phyloP scores from a whole-genome alignment of 2,329 filamentous ascomycete species.

The Ascocoryne sarcoides region DNA sequence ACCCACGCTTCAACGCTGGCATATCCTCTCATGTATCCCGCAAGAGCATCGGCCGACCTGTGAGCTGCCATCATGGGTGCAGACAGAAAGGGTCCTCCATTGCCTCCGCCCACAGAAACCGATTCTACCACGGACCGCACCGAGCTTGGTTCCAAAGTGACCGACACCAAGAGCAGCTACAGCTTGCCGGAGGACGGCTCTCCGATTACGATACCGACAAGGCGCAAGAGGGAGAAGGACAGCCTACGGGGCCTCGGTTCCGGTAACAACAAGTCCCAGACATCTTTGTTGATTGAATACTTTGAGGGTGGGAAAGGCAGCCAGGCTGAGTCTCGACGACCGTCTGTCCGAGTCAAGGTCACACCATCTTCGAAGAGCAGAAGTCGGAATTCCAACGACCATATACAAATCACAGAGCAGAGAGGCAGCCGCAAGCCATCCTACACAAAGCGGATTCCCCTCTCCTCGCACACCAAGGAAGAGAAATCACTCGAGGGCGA shows the following conservation, averaged over 20 bases:
- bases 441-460: slow-evolving; percentile 58
- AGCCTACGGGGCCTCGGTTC: slow-evolving; percentile 33
- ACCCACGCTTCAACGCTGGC: background rate
- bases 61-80: slow-evolving; percentile 27
- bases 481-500: slow-evolving; percentile 40
- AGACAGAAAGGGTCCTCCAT: slow-evolving; percentile 47
- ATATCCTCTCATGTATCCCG: slow-evolving; percentile 20
- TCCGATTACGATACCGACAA: slow-evolving; percentile 84
- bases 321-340: slow-evolving; percentile 44
- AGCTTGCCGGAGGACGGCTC: slow-evolving; percentile 81
- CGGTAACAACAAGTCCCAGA: slow-evolving; percentile 51
- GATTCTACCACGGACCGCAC: slow-evolving; percentile 46
- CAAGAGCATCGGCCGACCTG: slow-evolving; percentile 11
- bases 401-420: slow-evolving; percentile 79
- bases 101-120: slow-evolving; percentile 73
- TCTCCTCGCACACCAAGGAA: slow-evolving; percentile 38
- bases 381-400: slow-evolving; percentile 49
- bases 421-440: slow-evolving; percentile 64
- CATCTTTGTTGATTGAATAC: slow-evolving; percentile 67
- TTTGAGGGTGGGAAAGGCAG: slow-evolving; percentile 58
- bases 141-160: slow-evolving; percentile 51
- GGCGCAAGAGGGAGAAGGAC: slow-evolving; percentile 46
- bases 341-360: slow-evolving; percentile 64
- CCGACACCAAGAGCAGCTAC: slow-evolving; percentile 60
- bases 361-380: slow-evolving; percentile 51